phyloP scores from a whole-genome alignment of 345 rosid species.

The Alliaria petiolata region DNA sequence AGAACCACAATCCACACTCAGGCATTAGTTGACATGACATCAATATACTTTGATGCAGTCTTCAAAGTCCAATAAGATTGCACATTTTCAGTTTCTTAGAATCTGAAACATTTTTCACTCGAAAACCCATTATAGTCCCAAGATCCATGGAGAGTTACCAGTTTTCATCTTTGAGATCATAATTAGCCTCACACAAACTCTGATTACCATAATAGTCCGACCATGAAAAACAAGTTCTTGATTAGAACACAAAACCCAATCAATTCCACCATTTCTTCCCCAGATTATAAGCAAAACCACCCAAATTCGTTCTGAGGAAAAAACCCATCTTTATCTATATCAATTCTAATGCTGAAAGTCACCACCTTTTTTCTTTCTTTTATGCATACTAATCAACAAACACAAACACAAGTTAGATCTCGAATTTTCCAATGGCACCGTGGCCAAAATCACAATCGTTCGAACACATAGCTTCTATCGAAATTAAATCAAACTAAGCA shows the following conservation, averaged over 20 bases:
- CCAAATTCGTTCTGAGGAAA: background rate
- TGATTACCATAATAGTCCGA: background rate
- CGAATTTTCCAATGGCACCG: background rate
- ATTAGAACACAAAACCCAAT: background rate
- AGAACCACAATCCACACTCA: no score
- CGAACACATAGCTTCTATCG: no score
- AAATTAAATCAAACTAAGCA: background rate
- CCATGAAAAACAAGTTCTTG: background rate
- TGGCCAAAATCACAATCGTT: background rate
- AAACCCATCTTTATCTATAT: background rate
- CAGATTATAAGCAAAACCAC: no score
- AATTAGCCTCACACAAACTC: background rate
- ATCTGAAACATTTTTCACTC: no score
- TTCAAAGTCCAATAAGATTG: background rate
- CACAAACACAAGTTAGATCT: background rate
- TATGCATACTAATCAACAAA: background rate
- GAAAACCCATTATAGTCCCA: background rate
- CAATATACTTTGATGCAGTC: background rate
- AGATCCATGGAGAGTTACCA: background rate
- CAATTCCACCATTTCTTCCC: background rate
- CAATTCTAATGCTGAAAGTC: background rate
- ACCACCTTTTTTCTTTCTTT: background rate
- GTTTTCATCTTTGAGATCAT: background rate
- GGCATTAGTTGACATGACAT: no score
- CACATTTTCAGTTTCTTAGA: no score